Conservation (phyloP, 2,329 filamentous ascomycete species). For the Alternaria arborescens region DNA sequence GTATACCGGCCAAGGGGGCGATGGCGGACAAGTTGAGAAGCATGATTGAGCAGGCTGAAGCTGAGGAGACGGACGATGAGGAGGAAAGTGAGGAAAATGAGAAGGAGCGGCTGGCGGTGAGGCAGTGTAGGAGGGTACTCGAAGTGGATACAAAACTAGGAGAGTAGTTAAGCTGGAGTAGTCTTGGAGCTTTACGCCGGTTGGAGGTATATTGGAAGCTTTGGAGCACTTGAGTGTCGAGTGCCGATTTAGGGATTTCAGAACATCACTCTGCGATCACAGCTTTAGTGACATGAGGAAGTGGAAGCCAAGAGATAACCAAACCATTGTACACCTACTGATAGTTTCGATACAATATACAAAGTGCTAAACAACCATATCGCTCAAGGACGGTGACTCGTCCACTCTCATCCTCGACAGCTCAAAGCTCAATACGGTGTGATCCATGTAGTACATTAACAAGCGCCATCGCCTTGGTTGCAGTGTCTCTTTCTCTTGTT, state of each 20-base stretch:
- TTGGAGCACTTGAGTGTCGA: background rate
- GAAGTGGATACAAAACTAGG: constrained; percentile 15
- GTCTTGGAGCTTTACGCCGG: background rate
- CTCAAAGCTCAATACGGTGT: constrained; percentile 75
- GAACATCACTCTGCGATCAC: no score
- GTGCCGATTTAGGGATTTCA: background rate
- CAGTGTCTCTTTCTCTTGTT: background rate
- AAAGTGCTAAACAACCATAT: constrained; percentile 33
- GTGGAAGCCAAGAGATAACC: background rate
- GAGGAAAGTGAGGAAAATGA: constrained; percentile 10
- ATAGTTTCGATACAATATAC: background rate
- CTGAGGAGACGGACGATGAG: constrained; percentile 23
- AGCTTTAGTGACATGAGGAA: background rate
- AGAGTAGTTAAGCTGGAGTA: constrained; percentile 3
- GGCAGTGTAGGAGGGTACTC: constrained; percentile 13
- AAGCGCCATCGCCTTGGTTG: constrained; percentile 66
- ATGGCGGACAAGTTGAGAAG: background rate
- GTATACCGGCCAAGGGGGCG: background rate
- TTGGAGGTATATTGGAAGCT: background rate
- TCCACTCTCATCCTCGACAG: constrained; percentile 51
- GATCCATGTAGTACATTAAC: constrained; percentile 76
- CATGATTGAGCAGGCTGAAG: constrained; percentile 12
- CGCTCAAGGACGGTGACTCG: constrained; percentile 23
- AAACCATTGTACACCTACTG: background rate
- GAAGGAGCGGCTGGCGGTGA: background rate